Evolutionary conservation across 176 grass and related monocot species (phyloP).

Genomic region (Triticum timopheevii): DNA sequence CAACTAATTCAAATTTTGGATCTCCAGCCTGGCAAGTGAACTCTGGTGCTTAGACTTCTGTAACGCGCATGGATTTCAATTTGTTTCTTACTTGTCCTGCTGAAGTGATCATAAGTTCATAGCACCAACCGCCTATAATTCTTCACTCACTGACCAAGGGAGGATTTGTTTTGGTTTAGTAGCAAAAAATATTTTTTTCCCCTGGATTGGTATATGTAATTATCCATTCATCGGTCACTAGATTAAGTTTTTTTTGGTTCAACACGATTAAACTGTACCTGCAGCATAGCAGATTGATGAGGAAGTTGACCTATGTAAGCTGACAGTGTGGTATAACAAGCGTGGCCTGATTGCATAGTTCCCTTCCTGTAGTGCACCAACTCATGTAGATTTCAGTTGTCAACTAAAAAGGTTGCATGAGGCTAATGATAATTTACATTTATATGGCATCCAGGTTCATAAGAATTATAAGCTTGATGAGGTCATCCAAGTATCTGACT

Average conservation of each 20-base stretch:
- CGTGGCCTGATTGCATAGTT: not conserved
- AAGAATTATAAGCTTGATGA: not conserved
- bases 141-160: not conserved
- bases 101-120: not conserved
- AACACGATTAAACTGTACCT: not conserved
- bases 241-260: not conserved
- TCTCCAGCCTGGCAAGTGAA: slow-evolving; percentile 1
- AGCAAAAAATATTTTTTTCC: too few species aligned
- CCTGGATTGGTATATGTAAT: not conserved
- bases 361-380: not conserved
- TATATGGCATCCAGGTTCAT: not conserved
- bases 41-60: not conserved
- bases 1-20: not conserved
- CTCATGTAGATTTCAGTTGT: not conserved
- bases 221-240: not conserved
- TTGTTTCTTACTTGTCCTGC: not conserved
- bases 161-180: too few species aligned
- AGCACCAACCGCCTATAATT: not conserved
- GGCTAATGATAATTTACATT: slow-evolving; percentile 1
- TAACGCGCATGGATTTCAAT: not conserved
- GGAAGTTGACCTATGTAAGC: not conserved
- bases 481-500: not conserved
- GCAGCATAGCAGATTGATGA: not conserved
- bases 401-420: not conserved
- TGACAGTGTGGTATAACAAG: not conserved